Evolutionary conservation across 257 asterid genomes (phyloP).

Genomic region (Ajuga chamaepitys): DNA sequence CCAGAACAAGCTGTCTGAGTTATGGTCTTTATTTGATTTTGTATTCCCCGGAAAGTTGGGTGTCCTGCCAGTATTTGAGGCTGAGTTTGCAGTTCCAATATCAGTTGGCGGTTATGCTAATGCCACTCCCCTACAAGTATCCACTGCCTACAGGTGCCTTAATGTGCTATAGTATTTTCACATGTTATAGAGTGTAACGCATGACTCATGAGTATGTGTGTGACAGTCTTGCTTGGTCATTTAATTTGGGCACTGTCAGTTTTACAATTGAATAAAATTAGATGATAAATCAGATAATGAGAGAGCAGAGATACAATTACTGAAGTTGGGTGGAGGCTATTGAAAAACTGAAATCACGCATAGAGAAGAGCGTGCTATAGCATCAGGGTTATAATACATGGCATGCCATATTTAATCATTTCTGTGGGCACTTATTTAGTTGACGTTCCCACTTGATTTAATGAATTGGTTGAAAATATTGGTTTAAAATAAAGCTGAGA

Average conservation of each 20-base stretch:
- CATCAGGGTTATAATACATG: slow-evolving; percentile 3
- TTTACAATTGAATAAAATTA: not conserved
- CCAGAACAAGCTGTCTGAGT: slow-evolving; percentile 89
- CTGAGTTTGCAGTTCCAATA: slow-evolving; percentile 97
- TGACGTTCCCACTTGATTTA: not conserved
- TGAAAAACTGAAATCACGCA: not conserved
- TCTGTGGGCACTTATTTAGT: not conserved
- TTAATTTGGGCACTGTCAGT: not conserved
- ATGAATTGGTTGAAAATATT: not conserved
- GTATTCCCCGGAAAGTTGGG: slow-evolving; percentile 98
- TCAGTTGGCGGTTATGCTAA: slow-evolving; percentile 98
- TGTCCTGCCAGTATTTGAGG: slow-evolving; percentile 92
- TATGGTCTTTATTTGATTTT: slow-evolving; percentile 98
- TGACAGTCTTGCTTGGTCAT: slow-evolving; percentile 4
- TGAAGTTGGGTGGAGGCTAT: not conserved
- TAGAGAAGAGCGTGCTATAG: not conserved
- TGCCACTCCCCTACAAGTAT: slow-evolving; percentile 94
- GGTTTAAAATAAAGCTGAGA: not conserved
- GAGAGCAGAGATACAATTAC: slow-evolving; percentile 2
- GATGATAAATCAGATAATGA: not conserved
- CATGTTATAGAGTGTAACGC: not conserved
- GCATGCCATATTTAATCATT: not conserved
- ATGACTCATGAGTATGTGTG: slow-evolving; percentile 1
- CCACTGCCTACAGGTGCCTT: slow-evolving; percentile 91
- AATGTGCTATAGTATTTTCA: not conserved